phyloP scores from a whole-genome alignment of 2,329 filamentous ascomycete genomes.

The Talaromyces islandicus region DNA sequence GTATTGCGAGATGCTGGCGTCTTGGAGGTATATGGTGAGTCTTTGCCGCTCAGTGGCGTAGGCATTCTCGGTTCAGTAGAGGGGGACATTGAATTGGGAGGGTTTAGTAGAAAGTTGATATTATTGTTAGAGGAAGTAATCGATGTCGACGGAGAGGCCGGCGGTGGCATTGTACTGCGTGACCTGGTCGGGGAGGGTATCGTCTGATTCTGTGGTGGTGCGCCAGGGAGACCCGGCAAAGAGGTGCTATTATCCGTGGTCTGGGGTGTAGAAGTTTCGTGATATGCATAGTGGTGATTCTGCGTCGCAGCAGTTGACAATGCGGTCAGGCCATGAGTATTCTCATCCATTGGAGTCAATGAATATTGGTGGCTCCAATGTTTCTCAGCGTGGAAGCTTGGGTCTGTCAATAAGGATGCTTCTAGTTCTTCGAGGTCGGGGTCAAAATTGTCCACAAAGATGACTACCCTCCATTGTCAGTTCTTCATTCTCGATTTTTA shows the following conservation, averaged over 20 bases:
- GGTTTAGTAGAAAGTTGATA: constrained; percentile 53
- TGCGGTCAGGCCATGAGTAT: constrained; percentile 49
- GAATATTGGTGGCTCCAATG: constrained; percentile 25
- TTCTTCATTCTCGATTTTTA: neutral
- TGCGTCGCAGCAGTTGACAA: constrained; percentile 48
- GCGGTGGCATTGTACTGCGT: constrained; percentile 26
- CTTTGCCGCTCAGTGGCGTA: constrained; percentile 20
- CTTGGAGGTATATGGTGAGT: constrained; percentile 24
- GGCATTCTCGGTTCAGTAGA: constrained; percentile 39
- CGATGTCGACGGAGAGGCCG: constrained; percentile 39
- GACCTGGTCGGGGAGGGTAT: constrained; percentile 29
- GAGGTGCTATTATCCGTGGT: neutral
- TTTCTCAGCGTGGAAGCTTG: constrained; percentile 22
- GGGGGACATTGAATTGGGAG: constrained; percentile 37
- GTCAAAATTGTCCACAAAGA: constrained; percentile 57
- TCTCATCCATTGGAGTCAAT: constrained; percentile 23
- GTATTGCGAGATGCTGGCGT: constrained; percentile 17
- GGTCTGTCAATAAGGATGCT: constrained; percentile 25
- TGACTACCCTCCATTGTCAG: constrained; percentile 36
- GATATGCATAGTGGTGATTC: constrained; percentile 28
- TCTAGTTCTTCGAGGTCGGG: constrained; percentile 52
- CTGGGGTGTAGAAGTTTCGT: constrained; percentile 11
- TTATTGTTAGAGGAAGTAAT: constrained; percentile 42
- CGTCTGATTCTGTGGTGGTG: neutral
- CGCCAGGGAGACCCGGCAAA: neutral